These are phyloP conservation scores for Scedosporium boydii DNA, from an alignment of 2,329 filamentous ascomycete species.

Conservation along the genomic window DNA sequence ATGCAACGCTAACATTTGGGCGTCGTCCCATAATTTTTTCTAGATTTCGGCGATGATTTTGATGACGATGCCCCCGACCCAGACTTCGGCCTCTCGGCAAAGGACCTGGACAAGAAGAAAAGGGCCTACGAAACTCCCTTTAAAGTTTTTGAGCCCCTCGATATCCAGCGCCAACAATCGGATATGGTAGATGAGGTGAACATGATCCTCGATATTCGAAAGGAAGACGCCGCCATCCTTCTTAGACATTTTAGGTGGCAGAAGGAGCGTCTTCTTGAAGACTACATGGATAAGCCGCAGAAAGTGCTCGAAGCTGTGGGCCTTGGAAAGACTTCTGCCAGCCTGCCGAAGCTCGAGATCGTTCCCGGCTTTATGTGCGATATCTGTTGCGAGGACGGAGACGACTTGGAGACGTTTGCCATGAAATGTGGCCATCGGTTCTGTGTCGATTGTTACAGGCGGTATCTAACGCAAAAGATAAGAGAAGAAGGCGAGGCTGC, in stretches of 20 bases:
- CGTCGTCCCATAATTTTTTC: neutral
- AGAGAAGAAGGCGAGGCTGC: conserved; percentile 91
- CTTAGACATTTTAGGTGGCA: conserved; percentile 91
- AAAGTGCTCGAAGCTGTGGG: conserved; percentile 78
- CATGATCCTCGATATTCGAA: conserved; percentile 78
- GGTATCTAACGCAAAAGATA: conserved; percentile 90
- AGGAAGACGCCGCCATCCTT: conserved; percentile 84
- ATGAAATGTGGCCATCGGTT: conserved; percentile 94
- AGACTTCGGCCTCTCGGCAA: conserved; percentile 39
- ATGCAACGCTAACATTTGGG: neutral
- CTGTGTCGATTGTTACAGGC: conserved; percentile 83
- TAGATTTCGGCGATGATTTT: conserved; percentile 47
- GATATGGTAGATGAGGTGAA: conserved; percentile 83
- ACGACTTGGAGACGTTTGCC: conserved; percentile 71
- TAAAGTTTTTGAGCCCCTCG: conserved; percentile 67
- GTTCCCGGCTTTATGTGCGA: conserved; percentile 79
- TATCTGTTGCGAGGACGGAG: conserved; percentile 88
- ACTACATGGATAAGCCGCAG: conserved; percentile 85
- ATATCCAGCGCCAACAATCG: conserved; percentile 80
- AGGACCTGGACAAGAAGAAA: conserved; percentile 62
- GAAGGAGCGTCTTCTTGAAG: conserved; percentile 86
- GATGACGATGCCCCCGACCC: conserved; percentile 49
- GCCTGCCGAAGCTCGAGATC: conserved; percentile 57
- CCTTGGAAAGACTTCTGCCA: conserved; percentile 54
- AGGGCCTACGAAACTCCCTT: conserved; percentile 77